A percentile compares a stretch with the other conserved stretches of the same genome.
phyloP scores from a whole-genome alignment of 1,139 yeast genomes.

The Yarrowia galli region DNA sequence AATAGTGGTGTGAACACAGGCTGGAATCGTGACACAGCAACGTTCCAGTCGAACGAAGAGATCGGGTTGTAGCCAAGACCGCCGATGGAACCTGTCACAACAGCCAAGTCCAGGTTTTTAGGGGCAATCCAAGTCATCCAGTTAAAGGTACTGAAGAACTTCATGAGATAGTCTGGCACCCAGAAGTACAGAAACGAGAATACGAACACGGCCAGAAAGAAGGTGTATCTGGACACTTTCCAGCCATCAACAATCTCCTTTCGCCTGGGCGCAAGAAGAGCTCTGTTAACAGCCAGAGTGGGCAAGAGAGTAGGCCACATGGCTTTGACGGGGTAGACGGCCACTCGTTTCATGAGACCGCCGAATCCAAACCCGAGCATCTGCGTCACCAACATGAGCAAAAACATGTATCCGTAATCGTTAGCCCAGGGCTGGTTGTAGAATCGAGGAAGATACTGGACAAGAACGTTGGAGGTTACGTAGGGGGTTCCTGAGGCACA shows the following conservation, averaged over 20 bases:
- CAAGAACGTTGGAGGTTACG: conserved; percentile 50
- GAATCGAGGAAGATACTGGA: conserved; percentile 48
- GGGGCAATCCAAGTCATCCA: conserved; percentile 74
- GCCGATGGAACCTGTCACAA: conserved; percentile 59
- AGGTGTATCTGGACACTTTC: conserved; percentile 56
- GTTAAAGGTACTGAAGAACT: conserved; percentile 61
- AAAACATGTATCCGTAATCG: conserved; percentile 56
- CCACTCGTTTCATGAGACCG: conserved; percentile 55
- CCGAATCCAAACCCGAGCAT: conserved; percentile 66
- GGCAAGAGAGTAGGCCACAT: conserved; percentile 68
- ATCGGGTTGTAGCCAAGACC: conserved; percentile 67
- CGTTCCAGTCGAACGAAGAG: conserved; percentile 62
- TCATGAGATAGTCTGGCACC: conserved; percentile 63
- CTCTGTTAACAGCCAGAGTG: conserved; percentile 62
- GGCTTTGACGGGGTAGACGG: conserved; percentile 62
- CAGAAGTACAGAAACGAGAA: conserved; percentile 61
- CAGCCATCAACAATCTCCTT: conserved; percentile 57
- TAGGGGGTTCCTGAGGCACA: conserved; percentile 57
- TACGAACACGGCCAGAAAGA: conserved; percentile 55
- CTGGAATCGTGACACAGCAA: conserved; percentile 47
- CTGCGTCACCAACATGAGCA: conserved; percentile 63
- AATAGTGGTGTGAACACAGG: conserved; percentile 59
- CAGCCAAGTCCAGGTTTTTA: conserved; percentile 60
- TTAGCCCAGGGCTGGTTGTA: conserved; percentile 45
- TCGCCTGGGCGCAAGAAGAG: conserved; percentile 54